Evolutionary conservation across 805 yeast genomes (phyloP), one percentile per base, ranked within the genome.

Genomic region (Pichia deserticola): DNA sequence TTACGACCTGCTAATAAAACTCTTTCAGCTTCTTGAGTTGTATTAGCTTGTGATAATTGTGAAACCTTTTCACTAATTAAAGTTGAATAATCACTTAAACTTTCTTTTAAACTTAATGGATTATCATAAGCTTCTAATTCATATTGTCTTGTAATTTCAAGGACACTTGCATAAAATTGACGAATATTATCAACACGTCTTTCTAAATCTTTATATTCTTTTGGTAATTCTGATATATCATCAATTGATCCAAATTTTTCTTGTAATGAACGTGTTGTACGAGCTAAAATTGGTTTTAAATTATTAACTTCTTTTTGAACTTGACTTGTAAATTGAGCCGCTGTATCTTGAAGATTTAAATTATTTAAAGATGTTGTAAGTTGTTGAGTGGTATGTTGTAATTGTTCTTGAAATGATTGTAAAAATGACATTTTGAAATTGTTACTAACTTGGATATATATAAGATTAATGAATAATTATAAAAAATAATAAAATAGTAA

Each of bases 121-220:
- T 84, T 86, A 63, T 86, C 95, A 63, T 86, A 86, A 44, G 86
- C 78, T 57, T 84, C 85, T 53, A 84, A 79, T 59, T 78, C 88
- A 61, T 79, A 86, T 40, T 89, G 86, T 45, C 71, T 73, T 6
- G 84, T 74, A 48, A 79, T 75, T 5, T 68, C 55, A n/a, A 77
- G 58, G 11, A 76, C 59, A 59, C 74, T 73, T 56, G 72, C 79
- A 67, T 83, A 82, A 51, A 81, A 76, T 45, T 72, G 73, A 62
- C 79, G 79, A 57, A 85, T 69, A 46, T 79, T 72, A 63, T 85
- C 92, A 51, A 83, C 81, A 49, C 78, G 78, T 53, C 75, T 72
- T 63, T 86, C 95, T 60, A 86, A 70, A 51, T 77, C 75, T 49
- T 78, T 73, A 65, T 86, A 86, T 54, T 84, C 89, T 40, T 76